Evolutionary conservation across 2,329 filamentous ascomycete species (phyloP).

Genomic region (Aspergillus versicolor): DNA sequence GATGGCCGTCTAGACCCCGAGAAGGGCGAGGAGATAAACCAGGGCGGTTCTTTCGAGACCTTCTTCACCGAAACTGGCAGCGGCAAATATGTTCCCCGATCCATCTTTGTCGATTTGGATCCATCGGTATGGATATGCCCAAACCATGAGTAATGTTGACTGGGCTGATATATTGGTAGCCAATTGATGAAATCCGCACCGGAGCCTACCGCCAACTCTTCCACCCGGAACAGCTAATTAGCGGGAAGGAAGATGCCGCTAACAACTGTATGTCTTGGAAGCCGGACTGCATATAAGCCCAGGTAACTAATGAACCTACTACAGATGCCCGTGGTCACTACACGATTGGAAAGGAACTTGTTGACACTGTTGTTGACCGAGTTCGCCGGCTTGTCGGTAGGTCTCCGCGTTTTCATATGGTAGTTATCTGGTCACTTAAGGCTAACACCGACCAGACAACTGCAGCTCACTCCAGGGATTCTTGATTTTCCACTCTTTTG

Average conservation of each 20-base stretch:
- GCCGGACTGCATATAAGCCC: neutral
- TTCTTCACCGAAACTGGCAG: constrained; percentile 65
- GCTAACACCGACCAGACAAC: constrained; percentile 51
- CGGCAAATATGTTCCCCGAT: constrained; percentile 68
- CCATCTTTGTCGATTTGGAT: constrained; percentile 67
- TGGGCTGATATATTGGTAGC: constrained; percentile 36
- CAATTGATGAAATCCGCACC: constrained; percentile 66
- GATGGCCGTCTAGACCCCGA: constrained; percentile 61
- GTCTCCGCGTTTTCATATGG: constrained; percentile 15
- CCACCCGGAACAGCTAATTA: constrained; percentile 66
- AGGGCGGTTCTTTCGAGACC: constrained; percentile 61
- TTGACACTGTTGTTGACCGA: constrained; percentile 63
- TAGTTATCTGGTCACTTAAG: neutral
- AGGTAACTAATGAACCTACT: constrained; percentile 16
- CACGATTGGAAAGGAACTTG: constrained; percentile 67
- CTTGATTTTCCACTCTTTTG: constrained; percentile 68
- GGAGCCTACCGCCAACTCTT: constrained; percentile 63
- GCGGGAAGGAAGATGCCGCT: constrained; percentile 67
- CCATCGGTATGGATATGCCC: constrained; percentile 51
- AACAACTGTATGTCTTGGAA: constrained; percentile 57
- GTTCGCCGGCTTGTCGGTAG: constrained; percentile 63
- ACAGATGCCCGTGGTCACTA: constrained; percentile 67
- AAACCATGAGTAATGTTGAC: neutral
- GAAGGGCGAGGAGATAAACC: constrained; percentile 51
- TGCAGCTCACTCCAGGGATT: constrained; percentile 66